These are phyloP conservation scores for Coniochaeta sp. DNA, from an alignment of 2,329 filamentous ascomycete species.

Conservation along the genomic window DNA sequence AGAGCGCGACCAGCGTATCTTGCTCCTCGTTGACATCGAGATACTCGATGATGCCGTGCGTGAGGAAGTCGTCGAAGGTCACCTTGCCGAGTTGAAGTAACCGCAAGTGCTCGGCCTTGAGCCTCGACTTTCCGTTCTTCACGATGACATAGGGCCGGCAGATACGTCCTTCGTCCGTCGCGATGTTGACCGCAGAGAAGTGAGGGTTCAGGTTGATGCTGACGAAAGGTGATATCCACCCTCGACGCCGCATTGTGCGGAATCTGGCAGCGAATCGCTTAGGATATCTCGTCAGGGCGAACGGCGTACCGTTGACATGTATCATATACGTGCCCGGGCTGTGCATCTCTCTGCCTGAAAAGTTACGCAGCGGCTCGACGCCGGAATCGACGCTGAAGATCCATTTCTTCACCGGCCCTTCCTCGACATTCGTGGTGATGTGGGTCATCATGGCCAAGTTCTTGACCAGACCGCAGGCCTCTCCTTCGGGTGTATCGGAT, in stretches of 20 bases:
- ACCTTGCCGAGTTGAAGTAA: constrained; percentile 76
- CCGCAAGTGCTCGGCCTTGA: constrained; percentile 71
- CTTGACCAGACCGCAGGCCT: constrained; percentile 96
- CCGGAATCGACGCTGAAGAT: constrained; percentile 83
- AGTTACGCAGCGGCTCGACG: constrained; percentile 65
- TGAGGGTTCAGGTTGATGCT: constrained; percentile 95
- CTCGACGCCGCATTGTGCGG: constrained; percentile 77
- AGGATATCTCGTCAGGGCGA: constrained; percentile 77
- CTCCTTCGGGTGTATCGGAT: constrained; percentile 95
- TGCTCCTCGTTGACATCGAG: constrained; percentile 98
- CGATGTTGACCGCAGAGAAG: constrained; percentile 86
- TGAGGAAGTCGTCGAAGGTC: constrained; percentile 91
- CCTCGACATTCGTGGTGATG: constrained; percentile 94
- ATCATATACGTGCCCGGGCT: constrained; percentile 78
- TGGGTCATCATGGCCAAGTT: constrained; percentile 98
- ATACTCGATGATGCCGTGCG: constrained; percentile 86
- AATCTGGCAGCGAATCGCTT: constrained; percentile 82
- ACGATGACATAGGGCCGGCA: constrained; percentile 95
- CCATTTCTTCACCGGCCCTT: constrained; percentile 79
- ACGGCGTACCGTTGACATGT: constrained; percentile 90
- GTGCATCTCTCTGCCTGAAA: constrained; percentile 78
- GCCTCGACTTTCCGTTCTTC: constrained; percentile 75
- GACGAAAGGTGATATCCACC: constrained; percentile 91
- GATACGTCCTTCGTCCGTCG: constrained; percentile 93
- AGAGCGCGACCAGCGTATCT: constrained; percentile 85